Percentiles rank a stretch among this genome's conserved stretches.
phyloP scores from a whole-genome alignment of 495 filamentous ascomycete species.

The Penicillium ucsense region DNA sequence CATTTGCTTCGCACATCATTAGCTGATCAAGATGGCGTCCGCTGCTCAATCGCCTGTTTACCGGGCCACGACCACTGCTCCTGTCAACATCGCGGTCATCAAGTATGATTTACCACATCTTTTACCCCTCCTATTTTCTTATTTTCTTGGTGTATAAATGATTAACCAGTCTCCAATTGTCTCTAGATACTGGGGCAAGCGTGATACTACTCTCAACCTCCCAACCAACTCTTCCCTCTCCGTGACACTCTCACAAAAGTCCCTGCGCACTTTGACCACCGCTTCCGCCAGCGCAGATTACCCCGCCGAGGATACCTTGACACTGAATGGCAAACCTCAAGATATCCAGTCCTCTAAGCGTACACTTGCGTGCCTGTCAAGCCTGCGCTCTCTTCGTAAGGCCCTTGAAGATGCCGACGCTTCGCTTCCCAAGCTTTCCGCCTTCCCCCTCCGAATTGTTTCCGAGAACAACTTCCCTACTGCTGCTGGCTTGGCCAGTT shows the following conservation, averaged over 20 bases:
- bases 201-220: conserved; percentile 83
- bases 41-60: conserved; percentile 45
- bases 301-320: conserved; percentile 61
- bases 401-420: conserved; percentile 60
- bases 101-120: conserved; percentile 48
- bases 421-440: conserved; percentile 66
- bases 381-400: conserved; percentile 66
- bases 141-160: too few relatives aligned
- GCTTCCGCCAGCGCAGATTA: conserved; percentile 79
- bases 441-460: conserved; percentile 67
- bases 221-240: conserved; percentile 96
- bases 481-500: conserved; percentile 88
- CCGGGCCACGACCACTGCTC: conserved; percentile 88
- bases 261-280: conserved; percentile 91
- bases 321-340: conserved; percentile 73
- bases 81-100: conserved; percentile 98
- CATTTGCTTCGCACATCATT: neutral
- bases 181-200: conserved; percentile 92
- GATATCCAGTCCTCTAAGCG: conserved; percentile 72
- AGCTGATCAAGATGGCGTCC: conserved; percentile 34
- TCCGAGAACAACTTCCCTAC: conserved; percentile 98
- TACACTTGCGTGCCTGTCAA: conserved; percentile 82
- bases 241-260: conserved; percentile 87
- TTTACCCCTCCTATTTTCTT: conserved; percentile 3
- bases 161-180: conserved; percentile 13